Evolutionary conservation across 148 eudicot species (phyloP).

Genomic region (Rheum nobile): DNA sequence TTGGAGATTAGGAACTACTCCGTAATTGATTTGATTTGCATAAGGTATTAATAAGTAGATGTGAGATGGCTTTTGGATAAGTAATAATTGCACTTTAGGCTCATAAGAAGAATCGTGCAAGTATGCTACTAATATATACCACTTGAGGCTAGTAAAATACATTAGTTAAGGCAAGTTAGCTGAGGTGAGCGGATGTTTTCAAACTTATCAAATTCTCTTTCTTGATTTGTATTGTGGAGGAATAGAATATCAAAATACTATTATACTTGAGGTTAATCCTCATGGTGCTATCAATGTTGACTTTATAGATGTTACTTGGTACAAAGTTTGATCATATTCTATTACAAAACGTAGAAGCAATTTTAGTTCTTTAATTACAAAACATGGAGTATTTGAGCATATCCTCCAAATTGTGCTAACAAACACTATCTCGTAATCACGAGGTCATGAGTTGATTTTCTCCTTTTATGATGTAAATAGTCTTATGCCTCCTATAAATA

Average conservation of each 20-base stretch:
- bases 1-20: no score
- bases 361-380: no score
- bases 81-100: not conserved
- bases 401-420: no score
- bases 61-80: not conserved
- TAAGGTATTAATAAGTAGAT: not conserved
- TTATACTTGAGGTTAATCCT: not conserved
- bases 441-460: no score
- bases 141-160: not conserved
- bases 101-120: constrained; percentile 3
- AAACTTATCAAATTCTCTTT: not conserved
- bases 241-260: not conserved
- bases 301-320: not conserved
- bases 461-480: no score
- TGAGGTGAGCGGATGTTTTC: not conserved
- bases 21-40: not conserved
- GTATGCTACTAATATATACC: not conserved
- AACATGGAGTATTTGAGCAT: no score
- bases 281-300: not conserved
- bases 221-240: not conserved
- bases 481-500: no score
- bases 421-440: no score
- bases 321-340: not conserved
- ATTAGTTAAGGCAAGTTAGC: not conserved
- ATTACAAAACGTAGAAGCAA: no score